Evolutionary conservation across 352 stramenopile genomes (phyloP).

Genomic region (Globisporangium okanoganense): DNA sequence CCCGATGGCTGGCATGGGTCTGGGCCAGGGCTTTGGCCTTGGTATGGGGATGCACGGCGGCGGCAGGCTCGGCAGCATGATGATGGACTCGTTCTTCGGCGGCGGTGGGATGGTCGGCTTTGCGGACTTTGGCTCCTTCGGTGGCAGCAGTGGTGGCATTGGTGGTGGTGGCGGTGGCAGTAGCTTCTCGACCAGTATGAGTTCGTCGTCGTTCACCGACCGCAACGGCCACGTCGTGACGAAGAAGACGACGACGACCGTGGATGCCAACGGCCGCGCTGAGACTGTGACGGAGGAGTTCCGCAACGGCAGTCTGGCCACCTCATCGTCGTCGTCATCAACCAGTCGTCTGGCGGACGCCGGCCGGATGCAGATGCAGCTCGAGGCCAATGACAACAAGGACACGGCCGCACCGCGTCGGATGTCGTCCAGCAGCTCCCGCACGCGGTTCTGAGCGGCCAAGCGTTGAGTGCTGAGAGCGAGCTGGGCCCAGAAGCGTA

Average conservation of each 20-base stretch:
- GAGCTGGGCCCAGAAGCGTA: neutral
- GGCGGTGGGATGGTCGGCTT: constrained; percentile 14
- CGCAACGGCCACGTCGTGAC: constrained; percentile 66
- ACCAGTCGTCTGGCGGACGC: constrained; percentile 43
- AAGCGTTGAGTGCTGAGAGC: neutral
- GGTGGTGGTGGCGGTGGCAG: constrained; percentile 20
- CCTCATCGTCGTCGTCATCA: constrained; percentile 37
- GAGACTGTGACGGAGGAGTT: constrained; percentile 73
- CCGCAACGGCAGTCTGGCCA: constrained; percentile 57
- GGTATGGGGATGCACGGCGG: constrained; percentile 26
- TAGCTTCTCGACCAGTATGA: constrained; percentile 45
- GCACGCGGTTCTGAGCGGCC: constrained; percentile 4
- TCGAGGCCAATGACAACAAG: constrained; percentile 1
- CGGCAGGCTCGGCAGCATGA: constrained; percentile 23
- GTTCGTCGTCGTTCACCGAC: constrained; percentile 65
- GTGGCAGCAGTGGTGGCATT: constrained; percentile 21
- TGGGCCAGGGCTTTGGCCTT: constrained; percentile 32
- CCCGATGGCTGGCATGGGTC: constrained; percentile 14
- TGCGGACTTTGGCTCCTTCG: constrained; percentile 15
- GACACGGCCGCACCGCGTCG: neutral
- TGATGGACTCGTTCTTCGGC: constrained; percentile 52
- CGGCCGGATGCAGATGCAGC: constrained; percentile 62
- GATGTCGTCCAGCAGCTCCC: constrained; percentile 13
- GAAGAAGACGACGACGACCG: constrained; percentile 70
- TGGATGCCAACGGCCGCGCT: constrained; percentile 36